Base-by-base conservation (phyloP, 768 basidiomycete genomes). In the Lactarius tabidus region DNA sequence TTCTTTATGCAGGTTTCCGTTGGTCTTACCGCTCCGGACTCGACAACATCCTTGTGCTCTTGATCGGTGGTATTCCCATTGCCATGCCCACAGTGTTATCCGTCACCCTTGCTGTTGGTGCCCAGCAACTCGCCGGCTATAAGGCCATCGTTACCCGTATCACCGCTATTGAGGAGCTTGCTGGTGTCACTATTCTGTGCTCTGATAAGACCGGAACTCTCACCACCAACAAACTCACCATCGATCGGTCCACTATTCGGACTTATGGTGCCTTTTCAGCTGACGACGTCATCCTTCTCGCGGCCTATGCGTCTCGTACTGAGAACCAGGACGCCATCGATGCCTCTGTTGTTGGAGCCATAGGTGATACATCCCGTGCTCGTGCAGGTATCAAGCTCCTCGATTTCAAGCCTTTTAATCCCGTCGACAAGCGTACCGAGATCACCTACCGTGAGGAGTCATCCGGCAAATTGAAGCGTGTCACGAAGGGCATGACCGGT, bases 251-350 rank as follows among this genome's bases (percentile, higher is more conserved):
- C 72, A 95, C 94, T 64, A 89, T 98, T 78, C 87, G 89, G 72
- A 93, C 91, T 7, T 98, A 97, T 79, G 88, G 89, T 65, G 84
- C 87, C 63, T 95, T 93, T 84, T 86, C 87, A 62, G 82, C 91
- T 51, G 93, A 95, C 57, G 93, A 97, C 67, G 89, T 96, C 73
- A 87, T 97, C 76, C 89, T 95, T 65, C 88, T 96, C 68, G 89
- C 95, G 53, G 93, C 95, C 39, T 98, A 97, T 76, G 93, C 93
- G 45, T 98, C 95, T 63, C 94, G 96, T 76, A 96, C 93, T 51
- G 96, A 98, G 85, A 98, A 98, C 82, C 93, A 95, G 82, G 96
- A 98, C 72, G 96, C 96, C 55, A 98, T 98, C 73, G 96, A 98
- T 75, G 75, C 82, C 10, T 91, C 93, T 64, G 92, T 96, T 68